These are phyloP conservation scores for Dipodascus geniculatus DNA, from an alignment of 805 yeast genomes.

Conservation along the genomic window DNA sequence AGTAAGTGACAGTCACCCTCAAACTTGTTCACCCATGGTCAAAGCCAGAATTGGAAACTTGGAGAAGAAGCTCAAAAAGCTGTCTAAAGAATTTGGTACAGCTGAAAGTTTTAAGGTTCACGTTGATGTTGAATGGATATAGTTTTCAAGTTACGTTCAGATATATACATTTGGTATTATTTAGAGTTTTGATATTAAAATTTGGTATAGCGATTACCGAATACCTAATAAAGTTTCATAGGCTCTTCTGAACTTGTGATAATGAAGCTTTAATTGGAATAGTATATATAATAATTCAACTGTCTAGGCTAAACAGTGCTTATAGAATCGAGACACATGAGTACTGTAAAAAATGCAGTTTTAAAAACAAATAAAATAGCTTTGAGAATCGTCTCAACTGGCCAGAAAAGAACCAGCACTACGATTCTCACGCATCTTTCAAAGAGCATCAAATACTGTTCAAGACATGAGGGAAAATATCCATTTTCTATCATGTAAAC, in stretches of 20 bases:
- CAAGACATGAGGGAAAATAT: background rate
- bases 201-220: too few species aligned
- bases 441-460: too few species aligned
- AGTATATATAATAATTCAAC: too few species aligned
- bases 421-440: background rate
- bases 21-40: conserved; percentile 23
- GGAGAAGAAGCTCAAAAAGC: conserved; percentile 49
- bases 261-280: too few species aligned
- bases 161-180: background rate
- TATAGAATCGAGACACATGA: background rate
- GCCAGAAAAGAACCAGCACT: background rate
- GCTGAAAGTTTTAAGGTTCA: conserved; percentile 11
- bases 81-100: conserved; percentile 28
- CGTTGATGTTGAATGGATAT: conserved; percentile 12
- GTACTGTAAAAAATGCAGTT: background rate
- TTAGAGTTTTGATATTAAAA: conserved; percentile 1
- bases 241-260: too few species aligned
- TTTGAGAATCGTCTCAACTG: background rate
- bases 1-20: conserved; percentile 14
- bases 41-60: conserved; percentile 41
- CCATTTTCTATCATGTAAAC: background rate
- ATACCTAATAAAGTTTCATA: too few species aligned
- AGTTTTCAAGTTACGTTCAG: background rate
- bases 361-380: background rate
- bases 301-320: background rate